phyloP scores from a whole-genome alignment of 1,284 basidiomycete species.

The Tilletia setariae region DNA sequence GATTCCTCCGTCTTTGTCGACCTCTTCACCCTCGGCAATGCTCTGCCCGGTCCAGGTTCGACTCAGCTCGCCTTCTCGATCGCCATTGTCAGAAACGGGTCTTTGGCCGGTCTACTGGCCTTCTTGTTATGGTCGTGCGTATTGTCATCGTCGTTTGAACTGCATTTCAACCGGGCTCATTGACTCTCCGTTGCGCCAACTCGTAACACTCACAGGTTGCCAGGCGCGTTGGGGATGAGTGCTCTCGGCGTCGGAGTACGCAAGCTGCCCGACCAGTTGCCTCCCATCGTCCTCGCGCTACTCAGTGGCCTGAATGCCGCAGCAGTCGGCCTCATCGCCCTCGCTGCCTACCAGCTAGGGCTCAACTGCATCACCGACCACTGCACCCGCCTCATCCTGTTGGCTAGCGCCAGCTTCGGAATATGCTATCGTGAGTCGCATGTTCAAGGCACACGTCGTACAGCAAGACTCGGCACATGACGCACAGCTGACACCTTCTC shows the following conservation, averaged over 20 bases:
- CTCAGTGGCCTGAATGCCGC: slow-evolving; percentile 64
- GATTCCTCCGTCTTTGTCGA: slow-evolving; percentile 50
- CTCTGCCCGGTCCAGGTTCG: slow-evolving; percentile 57
- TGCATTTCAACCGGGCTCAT: no score
- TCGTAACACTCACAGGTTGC: slow-evolving; percentile 50
- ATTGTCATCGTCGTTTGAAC: no score
- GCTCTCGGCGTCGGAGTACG: slow-evolving; percentile 60
- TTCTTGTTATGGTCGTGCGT: slow-evolving; percentile 54
- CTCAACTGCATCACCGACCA: slow-evolving; percentile 60
- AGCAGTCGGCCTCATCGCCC: slow-evolving; percentile 63
- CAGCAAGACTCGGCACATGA: no score
- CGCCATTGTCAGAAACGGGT: slow-evolving; percentile 54
- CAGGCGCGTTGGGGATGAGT: slow-evolving; percentile 62
- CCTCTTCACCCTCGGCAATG: slow-evolving; percentile 58
- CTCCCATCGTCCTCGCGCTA: slow-evolving; percentile 60
- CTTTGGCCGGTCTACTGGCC: slow-evolving; percentile 53
- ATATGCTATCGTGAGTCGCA: slow-evolving; percentile 59
- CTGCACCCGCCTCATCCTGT: slow-evolving; percentile 59
- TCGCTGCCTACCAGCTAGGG: slow-evolving; percentile 62
- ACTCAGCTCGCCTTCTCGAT: slow-evolving; percentile 57
- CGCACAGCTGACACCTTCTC: slow-evolving; percentile 32
- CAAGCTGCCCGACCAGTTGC: slow-evolving; percentile 59
- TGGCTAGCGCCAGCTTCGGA: slow-evolving; percentile 59
- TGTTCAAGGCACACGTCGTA: slow-evolving; percentile 55
- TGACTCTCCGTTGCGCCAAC: no score